These are phyloP conservation scores for Termitomyces sp. DNA, from an alignment of 768 basidiomycete genomes.

Conservation along the genomic window DNA sequence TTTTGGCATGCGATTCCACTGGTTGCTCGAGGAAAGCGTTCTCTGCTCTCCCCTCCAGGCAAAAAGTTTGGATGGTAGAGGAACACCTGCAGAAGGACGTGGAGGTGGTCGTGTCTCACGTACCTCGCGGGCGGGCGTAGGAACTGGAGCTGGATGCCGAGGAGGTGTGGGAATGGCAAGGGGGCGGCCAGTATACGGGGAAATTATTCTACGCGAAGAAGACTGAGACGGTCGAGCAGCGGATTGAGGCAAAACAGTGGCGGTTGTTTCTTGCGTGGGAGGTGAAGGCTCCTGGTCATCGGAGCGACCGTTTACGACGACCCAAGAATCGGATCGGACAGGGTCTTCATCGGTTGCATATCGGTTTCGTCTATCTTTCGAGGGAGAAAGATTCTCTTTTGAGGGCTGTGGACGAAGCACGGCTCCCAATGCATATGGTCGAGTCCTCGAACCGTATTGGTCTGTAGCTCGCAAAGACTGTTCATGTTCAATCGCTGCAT, in stretches of 20 bases:
- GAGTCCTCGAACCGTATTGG: constrained; percentile 30
- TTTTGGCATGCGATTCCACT: constrained; percentile 29
- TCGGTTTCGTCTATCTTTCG: constrained; percentile 24
- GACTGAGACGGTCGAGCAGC: no score
- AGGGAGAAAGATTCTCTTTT: constrained; percentile 26
- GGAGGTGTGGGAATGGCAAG: constrained; percentile 35
- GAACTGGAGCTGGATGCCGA: constrained; percentile 37
- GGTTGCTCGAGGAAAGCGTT: constrained; percentile 28
- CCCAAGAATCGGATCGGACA: constrained; percentile 24
- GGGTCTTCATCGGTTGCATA: constrained; percentile 25
- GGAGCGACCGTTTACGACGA: constrained; percentile 25
- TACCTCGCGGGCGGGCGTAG: constrained; percentile 25
- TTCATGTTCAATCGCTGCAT: constrained; percentile 50
- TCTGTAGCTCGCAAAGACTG: constrained; percentile 37
- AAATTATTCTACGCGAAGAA: constrained; percentile 27
- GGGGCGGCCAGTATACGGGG: constrained; percentile 29
- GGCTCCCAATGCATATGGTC: constrained; percentile 23
- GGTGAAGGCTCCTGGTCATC: no score
- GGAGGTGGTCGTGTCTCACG: constrained; percentile 33
- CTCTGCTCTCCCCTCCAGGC: constrained; percentile 51
- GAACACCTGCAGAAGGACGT: constrained; percentile 35
- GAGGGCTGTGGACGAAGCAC: constrained; percentile 29
- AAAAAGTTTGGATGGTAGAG: constrained; percentile 44
- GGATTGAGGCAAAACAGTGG: no score
- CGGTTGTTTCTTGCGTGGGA: no score